Conservation (phyloP, 441 rosid species). For the Melastoma candidum region DNA sequence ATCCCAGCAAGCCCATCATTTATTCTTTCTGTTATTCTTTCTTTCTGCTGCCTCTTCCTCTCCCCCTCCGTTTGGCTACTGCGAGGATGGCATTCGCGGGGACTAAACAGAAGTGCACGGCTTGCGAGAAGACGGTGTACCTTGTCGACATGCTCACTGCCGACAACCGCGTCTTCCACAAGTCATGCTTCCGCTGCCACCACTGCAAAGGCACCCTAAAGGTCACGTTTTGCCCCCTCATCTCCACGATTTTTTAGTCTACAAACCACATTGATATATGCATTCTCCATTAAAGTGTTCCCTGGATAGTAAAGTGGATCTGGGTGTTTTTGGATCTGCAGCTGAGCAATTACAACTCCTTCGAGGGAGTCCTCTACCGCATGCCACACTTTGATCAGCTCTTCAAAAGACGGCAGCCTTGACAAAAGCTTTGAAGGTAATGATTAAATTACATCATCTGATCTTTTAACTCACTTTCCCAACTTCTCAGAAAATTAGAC, state of each 20-base stretch:
- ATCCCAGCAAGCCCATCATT: too few relatives aligned
- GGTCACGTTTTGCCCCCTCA: constrained; percentile 22
- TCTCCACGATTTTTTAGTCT: too few relatives aligned
- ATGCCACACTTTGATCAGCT: constrained; percentile 96
- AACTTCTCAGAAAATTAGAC: too few relatives aligned
- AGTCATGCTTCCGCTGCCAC: constrained; percentile 97
- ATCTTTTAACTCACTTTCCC: too few relatives aligned
- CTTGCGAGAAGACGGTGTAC: constrained; percentile 93
- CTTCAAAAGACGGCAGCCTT: constrained; percentile 90
- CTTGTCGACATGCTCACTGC: constrained; percentile 92
- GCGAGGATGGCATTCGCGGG: constrained; percentile 89
- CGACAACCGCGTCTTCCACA: constrained; percentile 81
- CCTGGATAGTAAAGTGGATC: too few relatives aligned
- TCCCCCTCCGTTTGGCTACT: too few relatives aligned
- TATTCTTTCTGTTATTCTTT: too few relatives aligned
- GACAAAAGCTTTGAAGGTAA: constrained; percentile 29
- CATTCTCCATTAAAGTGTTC: too few relatives aligned
- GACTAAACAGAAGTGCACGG: constrained; percentile 97
- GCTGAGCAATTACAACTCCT: constrained; percentile 95
- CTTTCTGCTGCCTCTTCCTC: too few relatives aligned
- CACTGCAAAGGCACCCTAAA: constrained; percentile 99
- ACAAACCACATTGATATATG: too few relatives aligned
- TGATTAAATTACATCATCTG: too few relatives aligned
- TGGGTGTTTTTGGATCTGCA: constrained; percentile 23
- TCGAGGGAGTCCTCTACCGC: constrained; percentile 95